A percentile compares a stretch with the other conserved stretches of the same genome.
Evolutionary conservation across 2,329 filamentous ascomycete genomes (phyloP).

Genomic region (Whalleya microplaca): DNA sequence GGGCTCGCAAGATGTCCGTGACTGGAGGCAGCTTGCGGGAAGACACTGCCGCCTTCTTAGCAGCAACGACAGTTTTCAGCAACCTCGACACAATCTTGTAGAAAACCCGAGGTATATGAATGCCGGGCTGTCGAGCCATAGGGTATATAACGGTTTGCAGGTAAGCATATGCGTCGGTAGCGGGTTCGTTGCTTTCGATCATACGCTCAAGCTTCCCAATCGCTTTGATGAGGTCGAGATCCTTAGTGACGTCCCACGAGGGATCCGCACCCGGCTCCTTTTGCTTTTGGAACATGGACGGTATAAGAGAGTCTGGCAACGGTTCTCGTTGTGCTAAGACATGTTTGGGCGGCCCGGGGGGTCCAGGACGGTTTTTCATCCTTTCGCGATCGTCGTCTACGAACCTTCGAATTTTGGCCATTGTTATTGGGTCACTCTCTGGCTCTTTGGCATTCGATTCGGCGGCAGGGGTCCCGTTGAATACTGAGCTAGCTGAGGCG

Average conservation of each 20-base stretch:
- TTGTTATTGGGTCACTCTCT: too few species aligned
- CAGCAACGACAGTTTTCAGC: constrained; percentile 37
- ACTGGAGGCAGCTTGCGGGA: constrained; percentile 40
- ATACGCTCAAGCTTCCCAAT: constrained; percentile 36
- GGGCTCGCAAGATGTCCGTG: constrained; percentile 43
- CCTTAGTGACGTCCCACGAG: neutral
- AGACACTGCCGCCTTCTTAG: constrained; percentile 39
- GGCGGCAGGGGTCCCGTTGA: neutral
- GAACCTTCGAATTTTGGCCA: constrained; percentile 5
- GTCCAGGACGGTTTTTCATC: too few species aligned
- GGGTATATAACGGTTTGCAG: constrained; percentile 37
- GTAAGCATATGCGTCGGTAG: constrained; percentile 28
- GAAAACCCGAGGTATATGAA: constrained; percentile 38
- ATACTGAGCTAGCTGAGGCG: neutral
- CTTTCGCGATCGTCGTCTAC: neutral
- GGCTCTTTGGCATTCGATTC: neutral
- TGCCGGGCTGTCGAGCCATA: constrained; percentile 26
- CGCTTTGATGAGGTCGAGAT: constrained; percentile 29
- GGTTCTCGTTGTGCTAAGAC: too few species aligned
- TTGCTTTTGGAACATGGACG: constrained; percentile 34
- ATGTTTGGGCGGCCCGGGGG: too few species aligned
- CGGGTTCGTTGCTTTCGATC: constrained; percentile 35
- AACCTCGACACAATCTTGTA: constrained; percentile 33
- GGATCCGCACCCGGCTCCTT: neutral
- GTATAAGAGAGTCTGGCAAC: too few species aligned